Evolutionary conservation across 495 filamentous ascomycete species (phyloP), one percentile per base, ranked within the genome.

Genomic region (Hypoxylon fuscum): DNA sequence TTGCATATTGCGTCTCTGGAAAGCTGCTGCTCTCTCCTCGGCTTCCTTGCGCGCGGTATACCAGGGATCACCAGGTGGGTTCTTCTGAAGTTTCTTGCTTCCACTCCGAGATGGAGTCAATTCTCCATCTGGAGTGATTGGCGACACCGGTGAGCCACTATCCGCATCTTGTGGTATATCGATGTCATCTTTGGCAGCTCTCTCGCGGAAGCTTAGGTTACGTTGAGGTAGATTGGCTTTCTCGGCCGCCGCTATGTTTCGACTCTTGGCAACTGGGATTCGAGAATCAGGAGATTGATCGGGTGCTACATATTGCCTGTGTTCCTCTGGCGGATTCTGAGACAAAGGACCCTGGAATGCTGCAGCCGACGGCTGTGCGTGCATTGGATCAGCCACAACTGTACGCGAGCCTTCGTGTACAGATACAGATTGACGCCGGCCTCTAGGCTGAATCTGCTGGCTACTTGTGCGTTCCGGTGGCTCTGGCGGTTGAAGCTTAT

Each of bases 181-280:
- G 32, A 64, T 23, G 11, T 81, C 76, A 43, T 69, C 69, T 37
- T 70, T 74, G 3, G 74, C 76, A 11, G 77, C 75, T 20, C 79
- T 75, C 61, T 82, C 79, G 14, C 79, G 77, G 59, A 82, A 81
- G 61, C 79, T 82, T 45, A 81, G 68, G 51, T 79, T 81, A 45
- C 79, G 74, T 64, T 78, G 74, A 40, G 78, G 76, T 25, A 77
- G 58, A 35, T 70, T 69, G 11, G 66, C 59, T 12, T 69, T 61
- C 29, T 72, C 62, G 41, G 23, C 56, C 12, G 44, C 31, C 3
- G 57, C 14, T 44, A 54, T 2, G 50, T 61, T 55, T 54, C 67
- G 44, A 59, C 69, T 47, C 66, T 63, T 52, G 38, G 70, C 25
- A 64, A 72, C 50, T 70, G 73, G 66, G 14, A 64, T 60, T 25